phyloP scores from a whole-genome alignment of 345 rosid species.

The Salix caprea region DNA sequence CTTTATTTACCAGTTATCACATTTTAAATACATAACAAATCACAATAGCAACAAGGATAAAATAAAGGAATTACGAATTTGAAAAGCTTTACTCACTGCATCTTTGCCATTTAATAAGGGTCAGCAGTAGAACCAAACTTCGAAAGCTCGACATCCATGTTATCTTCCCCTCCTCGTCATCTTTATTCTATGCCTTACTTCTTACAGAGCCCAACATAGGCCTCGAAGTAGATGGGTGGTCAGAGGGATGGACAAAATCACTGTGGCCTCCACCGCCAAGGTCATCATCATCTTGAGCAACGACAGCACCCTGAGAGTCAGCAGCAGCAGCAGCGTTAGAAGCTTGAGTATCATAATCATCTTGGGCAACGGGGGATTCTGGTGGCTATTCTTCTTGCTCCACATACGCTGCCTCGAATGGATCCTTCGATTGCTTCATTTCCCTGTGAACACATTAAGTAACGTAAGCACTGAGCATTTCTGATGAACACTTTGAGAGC shows the following conservation, averaged over 20 bases:
- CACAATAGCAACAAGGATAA: not conserved
- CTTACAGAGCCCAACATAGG: slow-evolving; percentile 11
- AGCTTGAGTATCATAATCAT: slow-evolving; percentile 31
- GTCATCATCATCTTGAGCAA: slow-evolving; percentile 11
- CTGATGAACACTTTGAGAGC: not conserved
- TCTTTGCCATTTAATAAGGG: slow-evolving; percentile 79
- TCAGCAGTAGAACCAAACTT: slow-evolving; percentile 71
- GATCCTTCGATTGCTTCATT: slow-evolving; percentile 89
- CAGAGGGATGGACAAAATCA: not conserved
- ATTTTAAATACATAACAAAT: not conserved
- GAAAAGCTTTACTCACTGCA: slow-evolving; percentile 60
- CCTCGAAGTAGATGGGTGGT: slow-evolving; percentile 19
- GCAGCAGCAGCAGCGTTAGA: slow-evolving; percentile 15
- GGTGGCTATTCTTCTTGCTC: slow-evolving; percentile 75
- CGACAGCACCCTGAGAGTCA: slow-evolving; percentile 12
- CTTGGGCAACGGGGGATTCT: slow-evolving; percentile 48
- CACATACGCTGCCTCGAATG: slow-evolving; percentile 81
- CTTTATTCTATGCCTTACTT: slow-evolving; percentile 41
- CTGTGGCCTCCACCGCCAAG: not conserved
- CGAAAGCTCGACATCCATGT: slow-evolving; percentile 75
- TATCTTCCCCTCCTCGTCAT: slow-evolving; percentile 88
- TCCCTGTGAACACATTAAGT: not conserved
- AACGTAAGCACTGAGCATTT: not conserved
- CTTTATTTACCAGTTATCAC: not conserved
- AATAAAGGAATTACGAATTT: not conserved